Evolutionary conservation across 2,329 filamentous ascomycete species (phyloP).

Genomic region (Nothophoma quercina): DNA sequence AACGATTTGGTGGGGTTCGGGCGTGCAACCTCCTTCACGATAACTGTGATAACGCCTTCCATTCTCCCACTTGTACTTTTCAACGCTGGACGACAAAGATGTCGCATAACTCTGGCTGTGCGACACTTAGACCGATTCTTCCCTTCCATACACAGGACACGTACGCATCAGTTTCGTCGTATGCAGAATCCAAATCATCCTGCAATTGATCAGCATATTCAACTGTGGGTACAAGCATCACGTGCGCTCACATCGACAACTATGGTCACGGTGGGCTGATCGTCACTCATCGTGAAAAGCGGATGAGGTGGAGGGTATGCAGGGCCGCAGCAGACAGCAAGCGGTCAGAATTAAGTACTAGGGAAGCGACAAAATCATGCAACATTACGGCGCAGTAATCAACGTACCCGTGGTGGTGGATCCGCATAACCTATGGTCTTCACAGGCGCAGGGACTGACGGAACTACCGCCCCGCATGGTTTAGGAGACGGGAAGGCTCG

Average conservation of each 20-base stretch:
- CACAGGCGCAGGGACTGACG: not conserved
- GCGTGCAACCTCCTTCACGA: conserved; percentile 34
- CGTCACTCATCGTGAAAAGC: conserved; percentile 1
- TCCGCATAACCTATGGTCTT: not conserved
- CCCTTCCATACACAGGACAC: not conserved
- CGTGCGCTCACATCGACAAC: conserved; percentile 12
- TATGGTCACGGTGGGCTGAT: conserved; percentile 6
- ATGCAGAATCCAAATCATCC: conserved; percentile 7
- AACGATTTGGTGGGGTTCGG: conserved; percentile 18
- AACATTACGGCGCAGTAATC: conserved; percentile 5
- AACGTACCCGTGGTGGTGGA: not conserved
- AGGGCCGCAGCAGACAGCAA: not conserved
- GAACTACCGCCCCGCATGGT: not conserved
- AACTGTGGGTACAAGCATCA: not conserved
- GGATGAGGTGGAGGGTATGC: not conserved
- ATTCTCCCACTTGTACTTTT: conserved; percentile 47
- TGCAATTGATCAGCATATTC: not conserved
- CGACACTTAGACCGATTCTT: not conserved
- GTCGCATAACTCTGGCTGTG: conserved; percentile 11
- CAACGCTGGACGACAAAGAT: conserved; percentile 43
- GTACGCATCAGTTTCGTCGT: conserved; percentile 9
- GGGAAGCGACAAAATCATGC: not conserved
- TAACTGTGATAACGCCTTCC: conserved; percentile 48
- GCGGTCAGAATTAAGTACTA: conserved; percentile 4
- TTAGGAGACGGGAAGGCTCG: conserved; percentile 4